Evolutionary conservation across 169 alveolate genomes (phyloP), one percentile per base, ranked within the genome.

Genomic region (Toxoplasma gondii): DNA sequence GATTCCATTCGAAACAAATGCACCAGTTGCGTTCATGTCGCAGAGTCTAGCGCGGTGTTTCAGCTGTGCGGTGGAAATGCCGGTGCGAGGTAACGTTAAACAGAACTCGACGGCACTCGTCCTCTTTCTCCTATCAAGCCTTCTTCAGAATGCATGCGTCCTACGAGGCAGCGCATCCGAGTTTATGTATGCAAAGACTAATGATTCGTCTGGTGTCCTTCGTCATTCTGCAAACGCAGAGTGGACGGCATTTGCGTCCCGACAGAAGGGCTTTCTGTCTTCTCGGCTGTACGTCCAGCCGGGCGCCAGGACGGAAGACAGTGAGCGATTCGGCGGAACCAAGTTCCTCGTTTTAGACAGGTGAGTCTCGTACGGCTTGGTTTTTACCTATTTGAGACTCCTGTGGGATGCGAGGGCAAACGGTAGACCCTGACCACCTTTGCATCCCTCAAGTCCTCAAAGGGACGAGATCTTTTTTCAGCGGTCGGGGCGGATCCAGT

Each of bases 241-340:
- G 5, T 82, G 90, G 90, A 24, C n/a, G n/a, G 58, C n/a, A 24
- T 43, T 82, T 12, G 64, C 90, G 38, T 22, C 69, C 39, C 19
- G 67, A 49, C 90, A 43, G 27, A 38, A 38, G 41, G 90, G 90
- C 27, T 82, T 82, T 41, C 54, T 82, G 38, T 82, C 90, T 2
- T 82, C 90, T 39, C 90, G 67, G 4, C 69, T 82, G 67, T 82
- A 82, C 90, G 67, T 41, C 34, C 90, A 82, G 53, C 90, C 69
- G 38, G 64, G 41, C 39, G n/a, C 45, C 39, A 78, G 86, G 86
- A 27, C 74, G 9, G 74, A 64, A 64, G 74, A 31, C 45, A 27
- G 39, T 1, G n/a, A 78, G 39, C 12, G 10, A 1, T 19, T 16
- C 24, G 49, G 49, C 45, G 49, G 44, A 10, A n/a, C 86, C 39